These are phyloP conservation scores for Ampelocalamus luodianensis DNA, from an alignment of 176 grass and related monocot species.

Conservation along the genomic window DNA sequence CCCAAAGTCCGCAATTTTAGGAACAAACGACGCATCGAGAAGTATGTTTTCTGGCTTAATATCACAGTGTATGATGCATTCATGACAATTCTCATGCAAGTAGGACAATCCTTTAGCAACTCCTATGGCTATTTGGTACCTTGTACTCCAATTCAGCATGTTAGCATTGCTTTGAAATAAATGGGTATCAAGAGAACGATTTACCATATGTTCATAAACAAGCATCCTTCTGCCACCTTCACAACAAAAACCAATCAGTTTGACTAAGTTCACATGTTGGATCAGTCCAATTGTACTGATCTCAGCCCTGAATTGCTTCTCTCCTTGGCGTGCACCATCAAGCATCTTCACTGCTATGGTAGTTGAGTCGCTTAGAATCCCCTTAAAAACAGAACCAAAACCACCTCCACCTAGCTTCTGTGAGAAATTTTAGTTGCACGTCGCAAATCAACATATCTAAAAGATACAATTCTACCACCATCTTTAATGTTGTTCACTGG, in stretches of 20 bases:
- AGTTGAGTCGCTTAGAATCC: constrained; percentile 36
- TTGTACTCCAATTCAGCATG: no score
- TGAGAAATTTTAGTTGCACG: neutral
- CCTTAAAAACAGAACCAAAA: constrained; percentile 3
- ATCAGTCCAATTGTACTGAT: constrained; percentile 21
- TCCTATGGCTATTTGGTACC: no score
- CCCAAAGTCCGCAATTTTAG: no score
- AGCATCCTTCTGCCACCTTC: neutral
- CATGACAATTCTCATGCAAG: no score
- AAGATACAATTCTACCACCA: neutral
- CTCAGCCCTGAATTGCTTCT: constrained; percentile 49
- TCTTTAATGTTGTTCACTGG: neutral
- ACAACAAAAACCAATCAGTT: neutral
- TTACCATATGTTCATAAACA: no score
- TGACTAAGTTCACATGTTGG: constrained; percentile 46
- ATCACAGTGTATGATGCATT: no score
- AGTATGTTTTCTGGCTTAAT: no score
- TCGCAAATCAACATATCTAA: neutral
- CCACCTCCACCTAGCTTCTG: neutral
- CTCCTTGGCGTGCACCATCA: constrained; percentile 38
- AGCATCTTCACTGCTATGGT: constrained; percentile 51
- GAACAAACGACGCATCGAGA: no score
- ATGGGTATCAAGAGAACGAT: no score
- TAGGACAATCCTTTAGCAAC: no score
- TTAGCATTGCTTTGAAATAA: no score